Evolutionary conservation across 495 filamentous ascomycete species (phyloP).

Genomic region (Penicillium desertorum): DNA sequence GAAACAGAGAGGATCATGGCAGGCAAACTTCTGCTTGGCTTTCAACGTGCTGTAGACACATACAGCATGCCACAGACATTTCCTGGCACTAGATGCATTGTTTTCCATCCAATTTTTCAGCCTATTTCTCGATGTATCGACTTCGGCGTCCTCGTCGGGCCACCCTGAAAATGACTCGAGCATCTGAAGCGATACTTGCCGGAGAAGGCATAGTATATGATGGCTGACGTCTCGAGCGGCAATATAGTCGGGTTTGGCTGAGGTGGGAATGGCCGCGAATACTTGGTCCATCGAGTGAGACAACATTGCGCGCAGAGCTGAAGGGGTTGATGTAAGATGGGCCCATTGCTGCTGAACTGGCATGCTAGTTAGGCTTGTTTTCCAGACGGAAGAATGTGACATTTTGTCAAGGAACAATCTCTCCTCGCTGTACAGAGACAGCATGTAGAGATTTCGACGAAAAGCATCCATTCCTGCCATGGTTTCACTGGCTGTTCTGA

Average conservation of each 20-base stretch:
- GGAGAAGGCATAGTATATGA: not conserved
- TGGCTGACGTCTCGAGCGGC: slow-evolving; percentile 2
- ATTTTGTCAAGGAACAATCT: slow-evolving; percentile 4
- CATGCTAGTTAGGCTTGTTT: not conserved
- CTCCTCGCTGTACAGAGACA: slow-evolving; percentile 6
- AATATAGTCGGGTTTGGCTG: slow-evolving; percentile 3
- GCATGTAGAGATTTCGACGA: slow-evolving; percentile 2
- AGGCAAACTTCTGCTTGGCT: not conserved
- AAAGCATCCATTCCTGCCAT: not conserved
- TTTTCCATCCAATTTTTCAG: slow-evolving; percentile 5
- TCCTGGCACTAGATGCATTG: not conserved
- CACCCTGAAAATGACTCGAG: not conserved
- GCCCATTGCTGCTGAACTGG: not conserved
- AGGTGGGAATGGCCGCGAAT: not conserved
- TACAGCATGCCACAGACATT: slow-evolving; percentile 8
- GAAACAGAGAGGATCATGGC: slow-evolving; percentile 3
- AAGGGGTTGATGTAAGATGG: not conserved
- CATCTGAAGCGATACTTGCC: not conserved
- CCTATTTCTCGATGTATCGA: not conserved
- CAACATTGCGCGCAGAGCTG: not conserved
- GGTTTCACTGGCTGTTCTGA: not conserved
- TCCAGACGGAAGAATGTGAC: slow-evolving; percentile 1
- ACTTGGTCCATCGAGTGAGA: not conserved
- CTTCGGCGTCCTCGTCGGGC: not conserved
- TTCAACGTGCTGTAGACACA: slow-evolving; percentile 5